These are phyloP conservation scores for Carex kokanica DNA, from an alignment of 176 grass and related monocot species.

Conservation along the genomic window DNA sequence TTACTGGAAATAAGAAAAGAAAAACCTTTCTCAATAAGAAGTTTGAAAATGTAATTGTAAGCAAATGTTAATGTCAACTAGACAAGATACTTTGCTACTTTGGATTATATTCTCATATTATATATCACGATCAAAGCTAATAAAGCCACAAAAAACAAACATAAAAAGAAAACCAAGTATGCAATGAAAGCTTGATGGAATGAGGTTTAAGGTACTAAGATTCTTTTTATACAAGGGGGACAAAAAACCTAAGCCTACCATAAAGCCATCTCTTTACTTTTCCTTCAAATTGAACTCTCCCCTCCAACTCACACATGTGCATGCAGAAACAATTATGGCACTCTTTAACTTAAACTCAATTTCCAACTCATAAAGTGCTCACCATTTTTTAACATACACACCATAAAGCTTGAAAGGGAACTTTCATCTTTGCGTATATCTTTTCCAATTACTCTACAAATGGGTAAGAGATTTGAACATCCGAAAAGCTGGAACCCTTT, in stretches of 20 bases:
- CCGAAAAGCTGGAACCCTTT: background rate
- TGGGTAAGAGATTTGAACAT: background rate
- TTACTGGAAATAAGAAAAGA: background rate
- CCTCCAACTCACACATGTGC: constrained; percentile 31
- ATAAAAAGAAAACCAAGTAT: background rate
- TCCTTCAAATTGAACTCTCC: constrained; percentile 18
- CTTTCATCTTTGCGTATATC: constrained; percentile 14
- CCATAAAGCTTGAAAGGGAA: constrained; percentile 34
- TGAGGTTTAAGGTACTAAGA: constrained; percentile 13
- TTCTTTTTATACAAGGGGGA: constrained; percentile 7
- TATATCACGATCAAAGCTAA: constrained; percentile 5
- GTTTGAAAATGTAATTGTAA: background rate
- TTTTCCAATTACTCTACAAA: constrained; percentile 13
- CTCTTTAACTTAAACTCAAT: constrained; percentile 19
- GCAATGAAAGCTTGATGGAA: constrained; percentile 21
- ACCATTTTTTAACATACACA: constrained; percentile 20
- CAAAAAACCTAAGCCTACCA: constrained; percentile 33
- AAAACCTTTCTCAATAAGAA: background rate
- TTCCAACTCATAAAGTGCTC: constrained; percentile 43
- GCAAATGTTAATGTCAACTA: background rate
- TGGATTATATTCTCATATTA: background rate
- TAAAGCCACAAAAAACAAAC: background rate
- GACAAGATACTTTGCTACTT: background rate
- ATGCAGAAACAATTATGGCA: constrained; percentile 38
- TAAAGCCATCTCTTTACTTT: constrained; percentile 21